Conservation (phyloP, 1,139 yeast species). For the Nakaseomyces sp. region DNA sequence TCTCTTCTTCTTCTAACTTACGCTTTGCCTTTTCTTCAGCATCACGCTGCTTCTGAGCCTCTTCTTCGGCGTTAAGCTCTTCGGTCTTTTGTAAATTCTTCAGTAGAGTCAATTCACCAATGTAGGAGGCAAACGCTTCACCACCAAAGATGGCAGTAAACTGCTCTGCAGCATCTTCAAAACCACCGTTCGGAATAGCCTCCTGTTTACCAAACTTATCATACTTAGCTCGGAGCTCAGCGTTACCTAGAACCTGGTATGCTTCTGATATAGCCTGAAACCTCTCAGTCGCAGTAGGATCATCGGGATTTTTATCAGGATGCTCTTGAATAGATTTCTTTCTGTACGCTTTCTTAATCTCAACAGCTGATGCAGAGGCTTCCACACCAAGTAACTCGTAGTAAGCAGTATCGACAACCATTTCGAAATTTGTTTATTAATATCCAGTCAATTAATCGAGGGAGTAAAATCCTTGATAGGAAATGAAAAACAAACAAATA, state of each 20-base stretch:
- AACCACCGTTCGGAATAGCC: slow-evolving; percentile 73
- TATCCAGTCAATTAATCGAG: too few relatives aligned
- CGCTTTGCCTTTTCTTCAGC: slow-evolving; percentile 21
- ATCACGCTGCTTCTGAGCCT: slow-evolving; percentile 31
- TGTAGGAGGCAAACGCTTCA: slow-evolving; percentile 77
- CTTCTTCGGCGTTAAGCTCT: slow-evolving; percentile 38
- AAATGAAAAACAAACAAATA: too few relatives aligned
- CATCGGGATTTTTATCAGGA: slow-evolving; percentile 86
- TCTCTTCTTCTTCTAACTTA: slow-evolving; percentile 13
- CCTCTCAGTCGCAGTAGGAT: slow-evolving; percentile 60
- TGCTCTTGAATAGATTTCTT: slow-evolving; percentile 78
- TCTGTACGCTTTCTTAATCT: slow-evolving; percentile 86
- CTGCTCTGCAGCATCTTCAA: slow-evolving; percentile 83
- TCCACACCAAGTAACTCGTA: slow-evolving; percentile 65
- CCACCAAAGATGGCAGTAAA: slow-evolving; percentile 90
- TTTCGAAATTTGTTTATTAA: slow-evolving; percentile 21
- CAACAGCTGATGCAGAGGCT: slow-evolving; percentile 62
- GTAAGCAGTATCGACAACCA: slow-evolving; percentile 85
- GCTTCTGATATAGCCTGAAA: slow-evolving; percentile 57
- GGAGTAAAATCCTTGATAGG: too few relatives aligned
- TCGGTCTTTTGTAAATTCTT: slow-evolving; percentile 69
- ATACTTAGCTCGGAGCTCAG: slow-evolving; percentile 61
- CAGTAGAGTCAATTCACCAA: slow-evolving; percentile 84
- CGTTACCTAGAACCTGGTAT: slow-evolving; percentile 75
- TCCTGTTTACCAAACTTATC: slow-evolving; percentile 82